Conservation (phyloP, 108 stramenopile genomes). For the Stephanodiscus minutulus region DNA sequence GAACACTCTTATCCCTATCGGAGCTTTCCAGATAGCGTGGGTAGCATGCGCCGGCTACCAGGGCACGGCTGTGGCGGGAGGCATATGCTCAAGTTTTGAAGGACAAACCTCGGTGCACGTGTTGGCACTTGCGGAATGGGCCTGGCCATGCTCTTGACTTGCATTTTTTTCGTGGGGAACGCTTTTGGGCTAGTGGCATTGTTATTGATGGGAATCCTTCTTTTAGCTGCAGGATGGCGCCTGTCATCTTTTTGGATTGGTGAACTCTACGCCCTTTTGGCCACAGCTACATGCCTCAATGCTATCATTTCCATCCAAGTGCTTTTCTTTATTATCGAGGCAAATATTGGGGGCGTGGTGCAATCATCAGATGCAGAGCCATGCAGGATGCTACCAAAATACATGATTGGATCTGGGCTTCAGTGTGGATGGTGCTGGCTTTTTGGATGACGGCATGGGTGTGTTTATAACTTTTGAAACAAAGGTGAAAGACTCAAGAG, state of each 20-base stretch:
- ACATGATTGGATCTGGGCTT: slow-evolving; percentile 26
- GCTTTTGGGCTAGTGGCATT: slow-evolving; percentile 54
- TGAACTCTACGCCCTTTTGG: slow-evolving; percentile 35
- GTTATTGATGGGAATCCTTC: slow-evolving; percentile 27
- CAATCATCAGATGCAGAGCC: slow-evolving; percentile 34
- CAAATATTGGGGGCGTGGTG: slow-evolving; percentile 31
- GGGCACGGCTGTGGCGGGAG: slow-evolving; percentile 60
- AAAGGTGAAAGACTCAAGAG: slow-evolving; percentile 8
- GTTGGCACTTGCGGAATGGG: slow-evolving; percentile 59
- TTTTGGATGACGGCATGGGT: slow-evolving; percentile 42
- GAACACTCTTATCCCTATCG: slow-evolving; percentile 32
- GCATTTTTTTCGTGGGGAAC: slow-evolving; percentile 54
- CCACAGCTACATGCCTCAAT: slow-evolving; percentile 42
- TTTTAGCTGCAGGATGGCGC: slow-evolving; percentile 16
- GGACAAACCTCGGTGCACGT: slow-evolving; percentile 52
- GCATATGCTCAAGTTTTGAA: slow-evolving; percentile 61
- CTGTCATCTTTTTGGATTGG: slow-evolving; percentile 31
- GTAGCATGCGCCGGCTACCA: slow-evolving; percentile 62
- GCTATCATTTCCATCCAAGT: slow-evolving; percentile 31
- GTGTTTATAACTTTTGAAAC: slow-evolving; percentile 31
- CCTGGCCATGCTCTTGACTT: slow-evolving; percentile 51
- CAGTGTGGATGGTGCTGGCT: slow-evolving; percentile 23
- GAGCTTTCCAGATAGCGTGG: slow-evolving; percentile 45
- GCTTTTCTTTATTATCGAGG: slow-evolving; percentile 33
- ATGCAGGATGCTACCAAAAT: slow-evolving; percentile 42